These are phyloP conservation scores for Hypoxylon sp. DNA, from an alignment of 2,329 filamentous ascomycete genomes.

Conservation along the genomic window DNA sequence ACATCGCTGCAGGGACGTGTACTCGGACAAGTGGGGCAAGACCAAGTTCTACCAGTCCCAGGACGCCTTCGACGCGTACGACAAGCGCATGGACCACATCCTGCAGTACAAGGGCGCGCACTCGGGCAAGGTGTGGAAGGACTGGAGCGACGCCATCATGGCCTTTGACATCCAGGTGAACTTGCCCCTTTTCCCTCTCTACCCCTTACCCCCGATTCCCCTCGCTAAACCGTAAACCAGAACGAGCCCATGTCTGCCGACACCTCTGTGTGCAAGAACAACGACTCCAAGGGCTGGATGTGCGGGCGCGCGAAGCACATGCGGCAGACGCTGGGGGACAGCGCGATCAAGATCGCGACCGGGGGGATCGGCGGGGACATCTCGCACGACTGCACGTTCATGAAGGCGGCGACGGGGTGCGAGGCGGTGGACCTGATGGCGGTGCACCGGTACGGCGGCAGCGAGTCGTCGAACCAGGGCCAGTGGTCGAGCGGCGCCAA, in stretches of 20 bases:
- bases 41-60: conserved; percentile 43
- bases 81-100: conserved; percentile 43
- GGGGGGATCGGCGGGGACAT: conserved; percentile 46
- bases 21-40: conserved; percentile 34
- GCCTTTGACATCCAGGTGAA: conserved; percentile 45
- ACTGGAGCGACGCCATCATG: conserved; percentile 45
- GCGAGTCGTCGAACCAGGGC: conserved; percentile 23
- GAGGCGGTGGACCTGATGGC: conserved; percentile 42
- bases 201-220: too few species aligned
- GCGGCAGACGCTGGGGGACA: conserved; percentile 39
- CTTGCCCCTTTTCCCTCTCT: background rate
- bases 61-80: conserved; percentile 43
- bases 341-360: conserved; percentile 43
- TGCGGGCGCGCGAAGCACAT: conserved; percentile 44
- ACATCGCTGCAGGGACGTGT: conserved; percentile 27
- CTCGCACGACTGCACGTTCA: conserved; percentile 43
- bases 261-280: conserved; percentile 34
- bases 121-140: conserved; percentile 45
- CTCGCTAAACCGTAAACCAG: conserved; percentile 6
- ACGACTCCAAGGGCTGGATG: conserved; percentile 41
- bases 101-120: conserved; percentile 44
- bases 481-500: conserved; percentile 39
- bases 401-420: conserved; percentile 40
- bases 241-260: conserved; percentile 46
- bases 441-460: conserved; percentile 42